Conservation (phyloP, 805 yeast species). For the Candida easanensis region DNA sequence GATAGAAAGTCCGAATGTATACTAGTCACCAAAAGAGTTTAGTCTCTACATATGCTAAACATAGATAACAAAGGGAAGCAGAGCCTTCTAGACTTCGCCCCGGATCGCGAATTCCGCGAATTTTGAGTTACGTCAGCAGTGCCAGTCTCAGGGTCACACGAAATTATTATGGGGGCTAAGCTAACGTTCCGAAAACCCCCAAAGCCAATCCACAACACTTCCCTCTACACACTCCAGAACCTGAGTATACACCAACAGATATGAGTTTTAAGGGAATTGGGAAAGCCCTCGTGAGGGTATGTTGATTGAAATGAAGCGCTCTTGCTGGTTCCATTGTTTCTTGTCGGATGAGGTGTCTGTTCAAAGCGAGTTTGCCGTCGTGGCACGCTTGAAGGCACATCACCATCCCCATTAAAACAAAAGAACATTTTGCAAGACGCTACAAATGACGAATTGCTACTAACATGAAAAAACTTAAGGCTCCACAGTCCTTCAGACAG, state of each 20-base stretch:
- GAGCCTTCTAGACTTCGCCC: no score
- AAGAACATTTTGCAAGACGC: background rate
- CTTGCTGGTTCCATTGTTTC: no score
- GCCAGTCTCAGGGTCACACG: background rate
- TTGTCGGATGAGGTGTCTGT: background rate
- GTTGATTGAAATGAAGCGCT: constrained; percentile 13
- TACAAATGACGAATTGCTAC: background rate
- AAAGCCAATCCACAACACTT: background rate
- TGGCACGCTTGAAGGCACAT: background rate
- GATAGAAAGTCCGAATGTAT: no score
- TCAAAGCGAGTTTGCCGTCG: constrained; percentile 1
- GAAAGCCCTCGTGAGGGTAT: constrained; percentile 64
- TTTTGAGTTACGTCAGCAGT: no score
- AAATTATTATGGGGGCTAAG: background rate
- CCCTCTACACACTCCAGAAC: background rate
- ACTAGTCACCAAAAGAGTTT: no score
- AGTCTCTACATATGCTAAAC: no score
- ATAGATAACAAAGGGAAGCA: no score
- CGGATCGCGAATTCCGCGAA: no score
- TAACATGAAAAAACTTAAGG: constrained; percentile 33
- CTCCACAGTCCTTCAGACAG: constrained; percentile 89
- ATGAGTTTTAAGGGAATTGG: constrained; percentile 91
- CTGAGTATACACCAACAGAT: background rate
- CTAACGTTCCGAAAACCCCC: background rate
- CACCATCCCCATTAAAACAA: no score